Evolutionary conservation across 2,329 filamentous ascomycete species (phyloP), one percentile per base, ranked within the genome.

Genomic region (Colletotrichum sp.): DNA sequence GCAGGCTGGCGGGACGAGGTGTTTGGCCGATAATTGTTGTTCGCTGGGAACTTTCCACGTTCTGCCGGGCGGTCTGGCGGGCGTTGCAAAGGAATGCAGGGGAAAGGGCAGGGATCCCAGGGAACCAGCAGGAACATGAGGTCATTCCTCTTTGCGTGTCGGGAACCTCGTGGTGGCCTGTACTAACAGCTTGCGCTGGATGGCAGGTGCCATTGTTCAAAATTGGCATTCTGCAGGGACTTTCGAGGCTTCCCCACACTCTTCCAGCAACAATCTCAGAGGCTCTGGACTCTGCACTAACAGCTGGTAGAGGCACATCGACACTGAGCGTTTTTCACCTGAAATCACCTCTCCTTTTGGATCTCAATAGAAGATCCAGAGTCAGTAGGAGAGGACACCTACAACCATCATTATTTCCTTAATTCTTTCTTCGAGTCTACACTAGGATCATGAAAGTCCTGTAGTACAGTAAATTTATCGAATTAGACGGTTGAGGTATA

Each of bases 21-120:
- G 64, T 32, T 70, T 63, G 24, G 52, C 59, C 34, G 49, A 67
- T 39, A 39, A 13, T 59, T 72, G 76, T 71, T 71, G 72, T 65
- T 70, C 39, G 59, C 55, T 68, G 57, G 69, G 79, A 76, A 79
- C 75, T 77, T 76, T 80, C 78, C 79, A 69, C 76, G 80, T 84
- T 84, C 82, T 84, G 83, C 83, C 83, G 79, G 81, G 83, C 83
- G 83, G 83, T 85, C 78, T 78, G 44, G 15, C 7, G 18, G 8
- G 21, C 44, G 65, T 60, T 39, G 18, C 16, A 36, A 64, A 36
- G 30, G 64, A 60, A 71, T 57, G 63, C 57, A 69, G 59, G 73
- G 73, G 73, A 69, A 74, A 34, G 18, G 7, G 26, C 75, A 77
- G 64, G 72, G 75, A 59, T 65, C 59, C 24, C 5, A 16, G 44